phyloP scores from a whole-genome alignment of 352 stramenopile species.

The Saprolegnia diclina region DNA sequence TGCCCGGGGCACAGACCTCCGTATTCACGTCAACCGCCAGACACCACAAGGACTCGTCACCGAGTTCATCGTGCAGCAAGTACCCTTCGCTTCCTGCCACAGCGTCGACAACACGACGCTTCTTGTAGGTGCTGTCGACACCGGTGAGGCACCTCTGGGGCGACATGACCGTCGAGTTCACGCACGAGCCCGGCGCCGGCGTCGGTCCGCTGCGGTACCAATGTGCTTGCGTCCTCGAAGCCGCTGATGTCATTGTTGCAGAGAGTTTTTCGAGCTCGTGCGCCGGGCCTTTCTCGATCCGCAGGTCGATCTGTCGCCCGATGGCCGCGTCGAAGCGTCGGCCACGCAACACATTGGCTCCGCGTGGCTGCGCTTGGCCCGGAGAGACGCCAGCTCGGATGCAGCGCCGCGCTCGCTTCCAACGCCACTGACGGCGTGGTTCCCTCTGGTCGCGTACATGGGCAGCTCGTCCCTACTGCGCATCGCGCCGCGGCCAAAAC shows the following conservation, averaged over 20 bases:
- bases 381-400: conserved; percentile 32
- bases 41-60: background rate
- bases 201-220: conserved; percentile 14
- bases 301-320: background rate
- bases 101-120: background rate
- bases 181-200: conserved; percentile 21
- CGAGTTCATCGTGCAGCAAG: conserved; percentile 25
- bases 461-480: conserved; percentile 35
- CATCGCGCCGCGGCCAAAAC: conserved; percentile 33
- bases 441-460: conserved; percentile 54
- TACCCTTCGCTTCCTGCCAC: background rate
- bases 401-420: conserved; percentile 7
- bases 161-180: conserved; percentile 22
- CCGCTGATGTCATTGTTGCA: background rate
- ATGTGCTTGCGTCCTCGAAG: background rate
- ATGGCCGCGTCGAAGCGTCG: background rate
- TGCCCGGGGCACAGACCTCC: background rate
- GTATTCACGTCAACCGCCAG: conserved; percentile 20
- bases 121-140: conserved; percentile 3
- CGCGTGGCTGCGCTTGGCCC: conserved; percentile 54
- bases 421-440: conserved; percentile 23
- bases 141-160: background rate
- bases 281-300: conserved; percentile 20
- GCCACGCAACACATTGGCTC: conserved; percentile 35
- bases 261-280: conserved; percentile 25